Percentiles rank a stretch among this genome's conserved stretches.
phyloP scores from a whole-genome alignment of 2,329 filamentous ascomycete genomes.

The Onygenales sp. region DNA sequence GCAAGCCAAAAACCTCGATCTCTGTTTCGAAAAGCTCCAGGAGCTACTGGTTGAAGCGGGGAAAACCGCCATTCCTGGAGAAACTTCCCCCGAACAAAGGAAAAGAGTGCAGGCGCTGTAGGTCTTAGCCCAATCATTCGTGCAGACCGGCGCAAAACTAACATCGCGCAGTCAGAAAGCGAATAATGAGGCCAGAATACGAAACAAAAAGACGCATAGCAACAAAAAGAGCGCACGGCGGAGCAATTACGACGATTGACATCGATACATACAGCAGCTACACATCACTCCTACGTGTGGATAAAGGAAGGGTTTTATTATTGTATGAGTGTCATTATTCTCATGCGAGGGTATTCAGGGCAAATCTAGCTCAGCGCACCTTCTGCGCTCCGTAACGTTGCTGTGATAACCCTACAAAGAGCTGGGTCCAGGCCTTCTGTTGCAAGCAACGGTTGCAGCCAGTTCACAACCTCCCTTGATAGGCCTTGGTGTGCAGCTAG shows the following conservation, averaged over 20 bases:
- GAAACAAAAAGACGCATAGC: conserved; percentile 51
- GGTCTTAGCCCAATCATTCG: conserved; percentile 12
- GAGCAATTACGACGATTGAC: conserved; percentile 27
- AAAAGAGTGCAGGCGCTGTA: conserved; percentile 47
- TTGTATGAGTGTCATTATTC: neutral
- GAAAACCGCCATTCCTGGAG: conserved; percentile 45
- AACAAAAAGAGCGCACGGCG: conserved; percentile 51
- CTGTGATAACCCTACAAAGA: conserved; percentile 42
- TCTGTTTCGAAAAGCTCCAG: conserved; percentile 50
- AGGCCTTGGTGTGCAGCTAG: conserved; percentile 23
- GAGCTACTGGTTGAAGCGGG: conserved; percentile 45
- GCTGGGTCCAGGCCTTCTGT: conserved; percentile 42
- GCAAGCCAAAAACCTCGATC: conserved; percentile 49
- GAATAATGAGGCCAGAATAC: conserved; percentile 49
- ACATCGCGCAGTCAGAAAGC: conserved; percentile 39
- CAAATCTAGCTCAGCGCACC: conserved; percentile 8
- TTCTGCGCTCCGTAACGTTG: conserved; percentile 28
- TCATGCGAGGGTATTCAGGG: neutral
- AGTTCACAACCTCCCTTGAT: conserved; percentile 38
- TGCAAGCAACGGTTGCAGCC: conserved; percentile 39
- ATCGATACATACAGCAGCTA: neutral
- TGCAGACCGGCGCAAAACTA: conserved; percentile 1
- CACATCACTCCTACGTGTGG: neutral
- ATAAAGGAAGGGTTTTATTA: neutral
- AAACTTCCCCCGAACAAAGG: conserved; percentile 48